Conservation (phyloP, 2,329 filamentous ascomycete species). For the Bretziella fagacearum region DNA sequence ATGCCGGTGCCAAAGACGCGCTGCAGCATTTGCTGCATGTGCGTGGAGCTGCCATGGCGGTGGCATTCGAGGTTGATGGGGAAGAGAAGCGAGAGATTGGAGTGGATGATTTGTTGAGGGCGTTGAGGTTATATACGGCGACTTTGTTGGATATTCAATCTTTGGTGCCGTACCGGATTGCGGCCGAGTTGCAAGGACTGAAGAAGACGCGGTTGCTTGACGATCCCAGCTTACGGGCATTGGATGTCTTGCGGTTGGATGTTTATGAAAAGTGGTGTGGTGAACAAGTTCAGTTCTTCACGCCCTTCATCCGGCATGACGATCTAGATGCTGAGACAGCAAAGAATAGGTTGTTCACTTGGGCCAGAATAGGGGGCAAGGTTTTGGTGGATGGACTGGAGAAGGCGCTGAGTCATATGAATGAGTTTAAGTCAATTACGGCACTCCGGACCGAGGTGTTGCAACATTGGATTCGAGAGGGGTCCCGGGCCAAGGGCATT, state of each 20-base stretch:
- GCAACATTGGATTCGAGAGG: conserved; percentile 58
- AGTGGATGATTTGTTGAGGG: conserved; percentile 38
- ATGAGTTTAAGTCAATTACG: conserved; percentile 52
- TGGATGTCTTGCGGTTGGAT: conserved; percentile 62
- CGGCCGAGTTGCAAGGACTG: conserved; percentile 49
- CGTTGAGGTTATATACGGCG: conserved; percentile 55
- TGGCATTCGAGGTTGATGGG: conserved; percentile 34
- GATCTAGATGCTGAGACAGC: conserved; percentile 47
- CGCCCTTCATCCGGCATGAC: conserved; percentile 71
- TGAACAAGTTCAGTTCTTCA: conserved; percentile 69
- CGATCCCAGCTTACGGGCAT: conserved; percentile 46
- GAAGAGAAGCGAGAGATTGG: conserved; percentile 26
- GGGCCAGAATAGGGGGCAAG: conserved; percentile 45
- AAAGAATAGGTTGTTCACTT: conserved; percentile 41
- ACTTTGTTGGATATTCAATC: conserved; percentile 65
- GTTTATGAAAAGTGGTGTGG: conserved; percentile 64
- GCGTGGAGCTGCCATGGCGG: conserved; percentile 49
- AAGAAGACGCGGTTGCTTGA: conserved; percentile 55
- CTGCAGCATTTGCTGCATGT: conserved; percentile 62
- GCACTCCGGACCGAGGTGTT: conserved; percentile 53
- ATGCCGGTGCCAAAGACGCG: conserved; percentile 62
- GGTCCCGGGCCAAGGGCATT: conserved; percentile 46
- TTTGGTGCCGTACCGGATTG: conserved; percentile 54
- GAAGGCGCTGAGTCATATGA: conserved; percentile 39
- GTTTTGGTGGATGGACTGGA: conserved; percentile 45